phyloP scores from a whole-genome alignment of 2,329 filamentous ascomycete genomes.

The Curvularia lunata region DNA sequence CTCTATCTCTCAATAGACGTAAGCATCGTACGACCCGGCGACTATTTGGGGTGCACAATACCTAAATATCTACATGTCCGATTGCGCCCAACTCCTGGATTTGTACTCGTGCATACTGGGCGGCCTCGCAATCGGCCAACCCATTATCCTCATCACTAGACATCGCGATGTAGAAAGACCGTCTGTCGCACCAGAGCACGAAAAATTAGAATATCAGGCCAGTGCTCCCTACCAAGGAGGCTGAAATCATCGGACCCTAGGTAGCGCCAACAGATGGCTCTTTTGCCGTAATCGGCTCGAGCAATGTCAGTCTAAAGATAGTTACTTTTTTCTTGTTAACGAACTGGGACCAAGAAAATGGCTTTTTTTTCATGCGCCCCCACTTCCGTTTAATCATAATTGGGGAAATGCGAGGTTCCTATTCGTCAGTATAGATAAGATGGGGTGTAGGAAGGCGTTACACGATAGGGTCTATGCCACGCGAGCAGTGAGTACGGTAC shows the following conservation, averaged over 20 bases:
- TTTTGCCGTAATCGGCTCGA: no score
- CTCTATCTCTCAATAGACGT: neutral
- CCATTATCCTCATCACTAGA: neutral
- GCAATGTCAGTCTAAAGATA: neutral
- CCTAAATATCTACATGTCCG: neutral
- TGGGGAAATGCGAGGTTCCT: neutral
- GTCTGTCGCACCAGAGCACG: neutral
- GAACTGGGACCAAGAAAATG: neutral
- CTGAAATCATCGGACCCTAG: neutral
- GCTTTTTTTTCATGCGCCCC: neutral
- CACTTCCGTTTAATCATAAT: neutral
- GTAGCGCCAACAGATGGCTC: neutral
- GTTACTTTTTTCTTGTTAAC: neutral
- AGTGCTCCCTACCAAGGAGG: neutral
- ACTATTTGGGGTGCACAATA: neutral
- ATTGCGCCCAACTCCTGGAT: neutral
- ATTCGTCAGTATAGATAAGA: neutral
- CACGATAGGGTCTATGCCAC: slow-evolving; percentile 11
- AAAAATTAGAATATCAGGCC: neutral
- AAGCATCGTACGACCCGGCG: neutral
- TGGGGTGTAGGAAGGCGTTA: slow-evolving; percentile 12
- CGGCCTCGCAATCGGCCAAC: neutral
- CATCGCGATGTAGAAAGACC: neutral
- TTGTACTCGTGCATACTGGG: neutral
- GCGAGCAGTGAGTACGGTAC: neutral